A percentile compares a stretch with the other conserved stretches of the same genome.
These are phyloP conservation scores for Scedosporium dehoogii DNA, from an alignment of 2,329 filamentous ascomycete species.

Conservation along the genomic window DNA sequence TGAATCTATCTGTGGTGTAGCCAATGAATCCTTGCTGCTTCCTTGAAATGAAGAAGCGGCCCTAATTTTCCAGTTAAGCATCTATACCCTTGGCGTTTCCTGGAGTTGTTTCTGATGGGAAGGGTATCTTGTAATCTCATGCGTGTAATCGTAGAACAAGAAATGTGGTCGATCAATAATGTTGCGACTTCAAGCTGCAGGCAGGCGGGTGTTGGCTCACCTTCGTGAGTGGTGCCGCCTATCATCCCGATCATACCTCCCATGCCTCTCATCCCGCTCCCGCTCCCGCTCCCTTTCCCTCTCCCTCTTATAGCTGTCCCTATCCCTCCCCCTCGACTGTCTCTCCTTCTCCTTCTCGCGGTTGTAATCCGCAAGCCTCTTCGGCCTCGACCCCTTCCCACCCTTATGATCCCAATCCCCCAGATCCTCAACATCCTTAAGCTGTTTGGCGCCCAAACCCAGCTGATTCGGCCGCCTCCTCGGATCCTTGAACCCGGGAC, in stretches of 20 bases:
- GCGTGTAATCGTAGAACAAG: background rate
- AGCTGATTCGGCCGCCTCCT: conserved; percentile 70
- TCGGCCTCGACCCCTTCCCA: conserved; percentile 34
- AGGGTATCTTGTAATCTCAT: too few relatives aligned
- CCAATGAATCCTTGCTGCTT: too few relatives aligned
- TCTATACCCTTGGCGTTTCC: too few relatives aligned
- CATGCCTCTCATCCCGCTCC: conserved; percentile 18
- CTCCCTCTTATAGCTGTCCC: conserved; percentile 30
- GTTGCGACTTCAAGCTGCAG: too few relatives aligned
- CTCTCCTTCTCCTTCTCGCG: conserved; percentile 19
- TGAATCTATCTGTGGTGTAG: too few relatives aligned
- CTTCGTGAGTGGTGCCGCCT: background rate
- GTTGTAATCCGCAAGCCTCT: conserved; percentile 38
- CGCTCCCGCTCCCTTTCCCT: conserved; percentile 23
- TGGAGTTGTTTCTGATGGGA: too few relatives aligned
- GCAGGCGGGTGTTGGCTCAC: background rate
- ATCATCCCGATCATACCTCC: conserved; percentile 8
- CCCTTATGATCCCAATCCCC: conserved; percentile 70
- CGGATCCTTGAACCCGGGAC: conserved; percentile 46
- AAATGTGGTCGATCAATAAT: background rate
- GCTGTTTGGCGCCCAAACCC: conserved; percentile 80
- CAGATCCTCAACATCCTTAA: conserved; percentile 61
- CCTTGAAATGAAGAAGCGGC: too few relatives aligned
- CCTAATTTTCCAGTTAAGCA: too few relatives aligned
- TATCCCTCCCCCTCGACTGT: conserved; percentile 20